Evolutionary conservation across 1,284 basidiomycete species (phyloP).

Genomic region (Cryptococcus wingfieldii): DNA sequence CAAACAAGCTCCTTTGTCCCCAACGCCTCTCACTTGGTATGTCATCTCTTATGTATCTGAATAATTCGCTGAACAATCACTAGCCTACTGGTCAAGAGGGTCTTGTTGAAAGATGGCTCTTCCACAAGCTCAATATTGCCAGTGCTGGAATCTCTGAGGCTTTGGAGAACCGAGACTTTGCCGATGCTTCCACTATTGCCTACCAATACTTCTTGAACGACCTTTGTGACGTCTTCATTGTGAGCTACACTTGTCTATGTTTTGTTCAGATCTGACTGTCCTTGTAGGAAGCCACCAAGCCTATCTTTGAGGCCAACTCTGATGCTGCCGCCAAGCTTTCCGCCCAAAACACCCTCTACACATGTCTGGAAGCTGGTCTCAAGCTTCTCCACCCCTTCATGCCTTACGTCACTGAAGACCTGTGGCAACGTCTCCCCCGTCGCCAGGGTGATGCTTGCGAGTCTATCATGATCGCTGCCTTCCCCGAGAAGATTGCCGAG

Average conservation of each 20-base stretch:
- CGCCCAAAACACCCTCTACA: conserved; percentile 94
- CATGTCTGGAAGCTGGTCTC: conserved; percentile 85
- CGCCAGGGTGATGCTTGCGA: conserved; percentile 73
- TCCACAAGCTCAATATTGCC: conserved; percentile 88
- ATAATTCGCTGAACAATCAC: not conserved
- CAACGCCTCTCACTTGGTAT: conserved; percentile 62
- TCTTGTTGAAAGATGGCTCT: conserved; percentile 91
- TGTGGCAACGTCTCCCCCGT: conserved; percentile 93
- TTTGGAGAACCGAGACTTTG: conserved; percentile 82
- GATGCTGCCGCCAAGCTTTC: conserved; percentile 63
- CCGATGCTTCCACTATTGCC: conserved; percentile 75
- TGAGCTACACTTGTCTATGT: conserved; percentile 47
- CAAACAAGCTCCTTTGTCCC: conserved; percentile 66
- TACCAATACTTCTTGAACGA: conserved; percentile 99
- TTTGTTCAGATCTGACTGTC: not conserved
- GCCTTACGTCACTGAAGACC: conserved; percentile 98
- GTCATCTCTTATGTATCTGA: conserved; percentile 12
- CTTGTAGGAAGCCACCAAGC: conserved; percentile 89
- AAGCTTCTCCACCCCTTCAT: conserved; percentile 94
- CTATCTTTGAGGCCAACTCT: conserved; percentile 78
- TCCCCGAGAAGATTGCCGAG: conserved; percentile 59
- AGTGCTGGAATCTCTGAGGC: conserved; percentile 70
- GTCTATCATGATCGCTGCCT: conserved; percentile 84
- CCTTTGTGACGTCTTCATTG: conserved; percentile 97
- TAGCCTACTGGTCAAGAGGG: conserved; percentile 84